These are phyloP conservation scores for Astrephomene gubernaculifera DNA, from an alignment of 139 green algal species.

Conservation along the genomic window DNA sequence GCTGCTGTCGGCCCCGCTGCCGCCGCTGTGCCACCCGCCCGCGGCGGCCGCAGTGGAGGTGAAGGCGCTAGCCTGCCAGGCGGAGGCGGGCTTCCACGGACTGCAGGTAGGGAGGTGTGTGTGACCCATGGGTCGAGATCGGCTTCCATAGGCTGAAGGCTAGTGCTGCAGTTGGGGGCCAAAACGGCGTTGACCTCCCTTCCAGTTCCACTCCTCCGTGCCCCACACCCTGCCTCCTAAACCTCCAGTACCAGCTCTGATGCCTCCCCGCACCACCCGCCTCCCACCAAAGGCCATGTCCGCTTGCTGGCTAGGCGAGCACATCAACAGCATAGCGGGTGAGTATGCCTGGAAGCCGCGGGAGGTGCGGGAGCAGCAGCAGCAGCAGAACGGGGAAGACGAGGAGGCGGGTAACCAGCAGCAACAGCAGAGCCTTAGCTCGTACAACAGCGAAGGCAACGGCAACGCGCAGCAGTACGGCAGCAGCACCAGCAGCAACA, in stretches of 20 bases:
- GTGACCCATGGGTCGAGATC: too few species aligned
- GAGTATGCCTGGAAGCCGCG: constrained; percentile 39
- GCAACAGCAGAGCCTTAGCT: too few species aligned
- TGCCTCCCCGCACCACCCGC: not conserved
- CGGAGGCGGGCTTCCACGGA: constrained; percentile 55
- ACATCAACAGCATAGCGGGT: constrained; percentile 73
- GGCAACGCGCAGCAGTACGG: too few species aligned
- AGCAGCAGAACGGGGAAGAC: too few species aligned
- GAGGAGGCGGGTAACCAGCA: too few species aligned
- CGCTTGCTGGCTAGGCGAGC: constrained; percentile 85
- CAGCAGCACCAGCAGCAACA: too few species aligned
- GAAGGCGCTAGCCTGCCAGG: constrained; percentile 57
- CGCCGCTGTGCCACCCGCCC: constrained; percentile 54
- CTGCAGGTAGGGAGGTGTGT: constrained; percentile 36
- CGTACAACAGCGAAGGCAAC: not conserved
- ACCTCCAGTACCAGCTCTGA: too few species aligned
- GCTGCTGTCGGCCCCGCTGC: constrained; percentile 52
- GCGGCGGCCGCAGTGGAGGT: constrained; percentile 59
- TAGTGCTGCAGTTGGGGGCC: too few species aligned
- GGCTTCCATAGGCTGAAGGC: too few species aligned
- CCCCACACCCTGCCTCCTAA: too few species aligned
- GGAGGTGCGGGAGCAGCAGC: not conserved
- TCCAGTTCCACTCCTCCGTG: too few species aligned
- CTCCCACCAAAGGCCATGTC: constrained; percentile 31
- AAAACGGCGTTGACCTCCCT: too few species aligned